Percentiles rank a stretch among this genome's conserved stretches.
Evolutionary conservation across 2,329 filamentous ascomycete genomes (phyloP).

Genomic region (Ramichloridium luteum): DNA sequence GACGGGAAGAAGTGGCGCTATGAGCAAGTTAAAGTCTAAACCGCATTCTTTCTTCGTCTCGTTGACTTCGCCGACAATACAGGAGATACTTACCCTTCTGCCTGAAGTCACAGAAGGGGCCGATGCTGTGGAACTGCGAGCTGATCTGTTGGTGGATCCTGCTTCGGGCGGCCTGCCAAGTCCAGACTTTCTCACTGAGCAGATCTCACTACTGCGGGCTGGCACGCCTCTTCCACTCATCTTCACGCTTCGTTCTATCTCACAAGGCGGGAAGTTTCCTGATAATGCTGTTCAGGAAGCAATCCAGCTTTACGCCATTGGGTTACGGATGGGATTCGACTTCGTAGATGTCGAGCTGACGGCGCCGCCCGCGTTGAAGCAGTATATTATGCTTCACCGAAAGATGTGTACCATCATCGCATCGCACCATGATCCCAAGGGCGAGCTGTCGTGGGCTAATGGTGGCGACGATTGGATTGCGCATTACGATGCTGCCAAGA

Average conservation of each 20-base stretch:
- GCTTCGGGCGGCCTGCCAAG: slow-evolving; percentile 46
- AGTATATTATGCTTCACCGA: slow-evolving; percentile 37
- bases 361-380: slow-evolving; percentile 63
- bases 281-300: slow-evolving; percentile 55
- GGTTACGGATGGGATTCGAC: slow-evolving; percentile 73
- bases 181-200: slow-evolving; percentile 65
- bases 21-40: slow-evolving; percentile 50
- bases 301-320: slow-evolving; percentile 61
- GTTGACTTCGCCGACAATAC: slow-evolving; percentile 67
- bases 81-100: slow-evolving; percentile 50
- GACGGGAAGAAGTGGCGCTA: slow-evolving; percentile 44
- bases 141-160: slow-evolving; percentile 73
- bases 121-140: slow-evolving; percentile 87
- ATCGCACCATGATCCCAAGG: slow-evolving; percentile 82
- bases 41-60: slow-evolving; percentile 83
- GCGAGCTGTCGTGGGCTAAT: slow-evolving; percentile 75
- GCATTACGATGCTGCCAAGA: slow-evolving; percentile 78
- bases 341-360: slow-evolving; percentile 90
- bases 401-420: slow-evolving; percentile 77
- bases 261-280: slow-evolving; percentile 80
- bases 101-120: slow-evolving; percentile 67
- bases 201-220: slow-evolving; percentile 67
- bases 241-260: slow-evolving; percentile 76
- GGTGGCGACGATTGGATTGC: slow-evolving; percentile 58
- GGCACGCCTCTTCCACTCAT: slow-evolving; percentile 67